phyloP scores from a whole-genome alignment of 2,329 filamentous ascomycete genomes.

The Aspergillus viridinutans region DNA sequence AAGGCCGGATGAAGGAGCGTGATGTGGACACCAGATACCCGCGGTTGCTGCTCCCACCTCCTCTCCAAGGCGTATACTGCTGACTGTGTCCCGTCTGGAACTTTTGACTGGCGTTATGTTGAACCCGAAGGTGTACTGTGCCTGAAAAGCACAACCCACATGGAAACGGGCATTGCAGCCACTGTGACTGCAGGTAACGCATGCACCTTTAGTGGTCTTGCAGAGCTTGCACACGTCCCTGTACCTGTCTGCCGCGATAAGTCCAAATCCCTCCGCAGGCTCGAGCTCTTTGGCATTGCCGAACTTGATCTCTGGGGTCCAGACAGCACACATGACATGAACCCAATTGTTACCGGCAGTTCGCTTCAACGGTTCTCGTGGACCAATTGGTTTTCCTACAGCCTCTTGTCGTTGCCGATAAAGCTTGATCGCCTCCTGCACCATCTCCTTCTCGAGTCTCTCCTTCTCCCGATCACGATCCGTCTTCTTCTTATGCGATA shows the following conservation, averaged over 20 bases:
- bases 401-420: constrained; percentile 81
- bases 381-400: constrained; percentile 74
- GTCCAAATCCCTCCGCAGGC: constrained; percentile 83
- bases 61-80: constrained; percentile 72
- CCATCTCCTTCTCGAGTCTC: constrained; percentile 76
- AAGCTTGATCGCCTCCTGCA: constrained; percentile 71
- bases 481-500: constrained; percentile 79
- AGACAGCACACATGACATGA: constrained; percentile 88
- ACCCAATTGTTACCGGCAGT: constrained; percentile 98
- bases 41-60: constrained; percentile 83
- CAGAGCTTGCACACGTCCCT: constrained; percentile 80
- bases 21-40: constrained; percentile 86
- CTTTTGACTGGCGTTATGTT: constrained; percentile 87
- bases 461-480: constrained; percentile 91
- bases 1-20: constrained; percentile 67
- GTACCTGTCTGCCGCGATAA: constrained; percentile 69
- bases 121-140: constrained; percentile 80
- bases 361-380: constrained; percentile 85
- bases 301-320: constrained; percentile 90
- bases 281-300: constrained; percentile 77
- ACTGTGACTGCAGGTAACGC: constrained; percentile 69
- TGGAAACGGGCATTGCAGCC: constrained; percentile 60
- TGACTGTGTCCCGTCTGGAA: constrained; percentile 75
- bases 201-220: constrained; percentile 70
- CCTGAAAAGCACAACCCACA: constrained; percentile 82